These are phyloP conservation scores for Cryptococcus hybrid DNA, from an alignment of 1,284 basidiomycete species.

Conservation along the genomic window DNA sequence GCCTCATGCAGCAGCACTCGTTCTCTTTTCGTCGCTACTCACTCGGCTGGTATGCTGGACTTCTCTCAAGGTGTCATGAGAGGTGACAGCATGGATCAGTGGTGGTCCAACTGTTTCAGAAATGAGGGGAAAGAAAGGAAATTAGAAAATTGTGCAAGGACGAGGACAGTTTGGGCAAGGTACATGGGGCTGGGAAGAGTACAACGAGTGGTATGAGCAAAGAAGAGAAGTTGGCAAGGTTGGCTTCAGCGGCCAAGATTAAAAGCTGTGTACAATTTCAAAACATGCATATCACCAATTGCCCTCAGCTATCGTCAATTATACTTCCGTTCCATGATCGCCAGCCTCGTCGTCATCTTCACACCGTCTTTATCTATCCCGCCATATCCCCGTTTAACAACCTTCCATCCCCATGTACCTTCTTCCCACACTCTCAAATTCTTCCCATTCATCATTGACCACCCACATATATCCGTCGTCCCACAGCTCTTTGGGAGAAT, in stretches of 20 bases:
- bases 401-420: not conserved
- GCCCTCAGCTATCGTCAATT: too few relatives aligned
- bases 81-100: constrained; percentile 65
- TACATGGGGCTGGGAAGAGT: constrained; percentile 46
- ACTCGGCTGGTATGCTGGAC: constrained; percentile 59
- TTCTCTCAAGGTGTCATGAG: constrained; percentile 51
- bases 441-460: not conserved
- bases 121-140: constrained; percentile 56
- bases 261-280: too few relatives aligned
- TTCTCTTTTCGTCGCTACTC: constrained; percentile 70
- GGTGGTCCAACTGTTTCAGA: constrained; percentile 72
- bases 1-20: constrained; percentile 62
- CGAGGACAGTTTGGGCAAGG: constrained; percentile 52
- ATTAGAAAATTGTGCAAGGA: constrained; percentile 53
- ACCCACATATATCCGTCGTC: not conserved
- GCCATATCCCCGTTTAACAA: not conserved
- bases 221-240: constrained; percentile 33
- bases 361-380: not conserved
- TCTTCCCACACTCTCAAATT: not conserved
- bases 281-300: too few relatives aligned
- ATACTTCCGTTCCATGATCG: not conserved
- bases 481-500: not conserved
- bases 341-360: not conserved
- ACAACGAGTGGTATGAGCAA: constrained; percentile 78
- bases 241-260: too few relatives aligned